A percentile compares a stretch with the other conserved stretches of the same genome.
Conservation (phyloP, 2,329 filamentous ascomycete genomes). For the Aspergillus novofumigatus region DNA sequence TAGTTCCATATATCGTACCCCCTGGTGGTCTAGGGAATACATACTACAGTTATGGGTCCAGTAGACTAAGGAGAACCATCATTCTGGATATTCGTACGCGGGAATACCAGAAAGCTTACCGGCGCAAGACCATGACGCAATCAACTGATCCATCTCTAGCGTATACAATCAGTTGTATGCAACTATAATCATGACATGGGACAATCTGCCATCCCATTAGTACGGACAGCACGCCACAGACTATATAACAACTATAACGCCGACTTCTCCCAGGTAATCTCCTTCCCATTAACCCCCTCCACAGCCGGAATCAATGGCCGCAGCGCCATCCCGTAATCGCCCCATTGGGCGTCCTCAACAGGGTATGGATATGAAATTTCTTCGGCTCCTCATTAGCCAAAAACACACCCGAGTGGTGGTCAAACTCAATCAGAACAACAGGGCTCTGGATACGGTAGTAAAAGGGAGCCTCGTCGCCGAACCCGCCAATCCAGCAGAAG, state of each 20-base stretch:
- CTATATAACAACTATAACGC: background rate
- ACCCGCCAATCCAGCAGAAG: slow-evolving; percentile 72
- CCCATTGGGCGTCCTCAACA: slow-evolving; percentile 69
- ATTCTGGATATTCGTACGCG: too few relatives aligned
- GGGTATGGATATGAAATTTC: slow-evolving; percentile 75
- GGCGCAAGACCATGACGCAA: too few relatives aligned
- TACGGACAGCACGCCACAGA: too few relatives aligned
- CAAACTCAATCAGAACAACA: slow-evolving; percentile 70
- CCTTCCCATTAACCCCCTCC: slow-evolving; percentile 35
- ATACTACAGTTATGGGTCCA: too few relatives aligned
- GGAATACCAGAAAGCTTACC: too few relatives aligned
- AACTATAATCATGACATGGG: too few relatives aligned
- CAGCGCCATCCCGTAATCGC: slow-evolving; percentile 66
- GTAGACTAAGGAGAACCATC: too few relatives aligned
- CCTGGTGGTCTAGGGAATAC: too few relatives aligned
- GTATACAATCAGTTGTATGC: too few relatives aligned
- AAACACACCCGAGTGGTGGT: slow-evolving; percentile 76
- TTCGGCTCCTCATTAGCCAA: slow-evolving; percentile 67
- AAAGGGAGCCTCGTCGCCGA: slow-evolving; percentile 63
- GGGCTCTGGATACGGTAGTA: slow-evolving; percentile 76
- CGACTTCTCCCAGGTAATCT: slow-evolving; percentile 28
- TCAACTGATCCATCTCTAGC: too few relatives aligned
- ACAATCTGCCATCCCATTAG: too few relatives aligned
- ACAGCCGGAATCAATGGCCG: slow-evolving; percentile 33
- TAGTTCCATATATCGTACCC: too few relatives aligned